Evolutionary conservation across 1,139 yeast genomes (phyloP), one percentile per base, ranked within the genome.

Genomic region (Sugiyamaella castrensis): DNA sequence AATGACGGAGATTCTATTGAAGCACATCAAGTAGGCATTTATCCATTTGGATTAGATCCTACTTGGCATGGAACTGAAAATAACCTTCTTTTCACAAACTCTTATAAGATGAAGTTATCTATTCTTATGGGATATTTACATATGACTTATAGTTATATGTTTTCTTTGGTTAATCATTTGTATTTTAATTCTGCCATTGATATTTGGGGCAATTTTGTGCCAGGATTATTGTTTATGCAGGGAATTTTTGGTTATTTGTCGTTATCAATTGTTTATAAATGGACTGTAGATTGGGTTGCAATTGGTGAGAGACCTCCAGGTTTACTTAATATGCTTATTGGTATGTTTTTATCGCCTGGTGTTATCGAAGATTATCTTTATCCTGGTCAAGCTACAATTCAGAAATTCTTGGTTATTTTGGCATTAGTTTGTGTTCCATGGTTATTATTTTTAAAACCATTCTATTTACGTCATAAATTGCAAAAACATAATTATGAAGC

Each of bases 41-140:
- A 94, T 65, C 76, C 86, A 8, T 72, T 91, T 60, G 99, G 99
- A 50, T 67, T 92, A 42, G 99, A 92, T 69, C 87, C 88, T 71
- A 87, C 84, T 12, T 92, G 99, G 99, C 98, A 92, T 65, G 97
- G 97, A 1, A 80, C 98, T 35, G 98, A 92, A 54, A 94, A 94
- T 69, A 86, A 84, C 54, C 75, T 92, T 62, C 72, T 92, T 50
- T 92, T 92, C 69, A 82, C 96, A 44, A 92, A 92, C 69, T 89
- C 98, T 1, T 91, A 87, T 71, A 92, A 92, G 73, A 92, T 92
- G 99, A 92, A 92, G 66, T 72, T 92, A 54, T 89, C 98, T 1
- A 86, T 92, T 53, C 74, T 94, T 58, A 87, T 92, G 94, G 99
- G 99, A 11, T 91, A 85, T 66, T 75, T 79, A 37, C 99, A 92